These are phyloP conservation scores for Pichia thaimueangensis DNA, from an alignment of 805 yeast genomes.

Conservation along the genomic window DNA sequence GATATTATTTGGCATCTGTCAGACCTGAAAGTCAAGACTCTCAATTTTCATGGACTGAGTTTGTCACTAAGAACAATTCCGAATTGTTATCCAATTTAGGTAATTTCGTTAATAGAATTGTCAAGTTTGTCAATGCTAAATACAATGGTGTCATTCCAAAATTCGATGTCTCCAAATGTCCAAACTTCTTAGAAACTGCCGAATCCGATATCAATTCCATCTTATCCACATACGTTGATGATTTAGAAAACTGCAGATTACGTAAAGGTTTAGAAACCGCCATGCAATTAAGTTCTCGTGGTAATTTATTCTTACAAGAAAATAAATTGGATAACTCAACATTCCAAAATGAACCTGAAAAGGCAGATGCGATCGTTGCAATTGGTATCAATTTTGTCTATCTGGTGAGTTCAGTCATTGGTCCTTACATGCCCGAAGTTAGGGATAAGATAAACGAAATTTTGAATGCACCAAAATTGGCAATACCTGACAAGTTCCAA, in stretches of 20 bases:
- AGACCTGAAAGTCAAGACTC: slow-evolving; percentile 96
- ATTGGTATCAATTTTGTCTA: slow-evolving; percentile 86
- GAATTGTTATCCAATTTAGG: slow-evolving; percentile 95
- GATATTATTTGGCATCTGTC: slow-evolving; percentile 86
- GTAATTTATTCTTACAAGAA: slow-evolving; percentile 93
- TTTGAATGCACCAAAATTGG: slow-evolving; percentile 73
- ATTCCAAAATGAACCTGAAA: slow-evolving; percentile 66
- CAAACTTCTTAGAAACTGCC: slow-evolving; percentile 40
- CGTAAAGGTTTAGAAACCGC: slow-evolving; percentile 89
- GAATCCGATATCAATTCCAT: slow-evolving; percentile 53
- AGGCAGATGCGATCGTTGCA: slow-evolving; percentile 87
- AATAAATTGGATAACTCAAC: slow-evolving; percentile 88
- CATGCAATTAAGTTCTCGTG: slow-evolving; percentile 86
- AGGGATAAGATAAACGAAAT: slow-evolving; percentile 63
- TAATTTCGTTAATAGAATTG: slow-evolving; percentile 89
- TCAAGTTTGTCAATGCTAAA: slow-evolving; percentile 84
- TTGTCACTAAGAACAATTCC: slow-evolving; percentile 86
- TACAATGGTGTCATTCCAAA: slow-evolving; percentile 86
- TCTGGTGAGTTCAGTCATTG: slow-evolving; percentile 71
- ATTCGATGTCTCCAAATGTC: slow-evolving; percentile 43
- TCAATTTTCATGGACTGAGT: slow-evolving; percentile 96
- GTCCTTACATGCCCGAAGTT: slow-evolving; percentile 90
- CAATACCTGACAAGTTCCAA: slow-evolving; percentile 71
- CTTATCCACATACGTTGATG: slow-evolving; percentile 54
- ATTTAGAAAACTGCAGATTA: slow-evolving; percentile 72